A percentile compares a stretch with the other conserved stretches of the same genome.
Conservation (phyloP, 208 protist genomes). For the Giardia muris region DNA sequence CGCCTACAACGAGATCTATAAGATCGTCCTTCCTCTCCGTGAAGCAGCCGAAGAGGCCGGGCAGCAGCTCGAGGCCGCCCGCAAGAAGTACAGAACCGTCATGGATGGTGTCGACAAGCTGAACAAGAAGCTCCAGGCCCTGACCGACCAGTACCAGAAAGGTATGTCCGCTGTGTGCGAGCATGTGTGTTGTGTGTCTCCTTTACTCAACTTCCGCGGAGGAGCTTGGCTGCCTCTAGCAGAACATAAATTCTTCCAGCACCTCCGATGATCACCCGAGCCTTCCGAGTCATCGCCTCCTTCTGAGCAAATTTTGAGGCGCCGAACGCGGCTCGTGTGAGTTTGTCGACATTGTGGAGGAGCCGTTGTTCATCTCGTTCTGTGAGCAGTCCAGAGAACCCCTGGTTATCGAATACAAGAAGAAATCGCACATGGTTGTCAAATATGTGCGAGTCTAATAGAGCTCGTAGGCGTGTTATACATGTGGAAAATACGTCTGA, state of each 20-base stretch:
- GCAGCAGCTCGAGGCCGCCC: conserved; percentile 61
- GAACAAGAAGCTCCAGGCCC: conserved; percentile 67
- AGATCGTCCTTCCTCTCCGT: conserved; percentile 64
- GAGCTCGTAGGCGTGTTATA: too few species aligned
- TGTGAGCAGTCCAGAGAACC: not conserved
- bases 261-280: not conserved
- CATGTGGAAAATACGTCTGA: too few species aligned
- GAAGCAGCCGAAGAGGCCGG: conserved; percentile 67
- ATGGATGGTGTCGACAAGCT: conserved; percentile 58
- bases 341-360: not conserved
- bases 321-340: not conserved
- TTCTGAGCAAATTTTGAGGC: not conserved
- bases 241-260: not conserved
- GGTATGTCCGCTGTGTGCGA: conserved; percentile 45
- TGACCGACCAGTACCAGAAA: conserved; percentile 72
- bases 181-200: not conserved
- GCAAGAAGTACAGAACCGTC: conserved; percentile 37
- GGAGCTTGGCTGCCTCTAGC: not conserved
- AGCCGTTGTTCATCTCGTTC: not conserved
- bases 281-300: not conserved
- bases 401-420: not conserved
- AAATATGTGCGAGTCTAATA: too few species aligned
- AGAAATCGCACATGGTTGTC: not conserved
- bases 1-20: conserved; percentile 73
- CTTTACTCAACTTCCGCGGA: conserved; percentile 12